phyloP scores from a whole-genome alignment of 352 stramenopile genomes.

The Pythium guiyangense region DNA sequence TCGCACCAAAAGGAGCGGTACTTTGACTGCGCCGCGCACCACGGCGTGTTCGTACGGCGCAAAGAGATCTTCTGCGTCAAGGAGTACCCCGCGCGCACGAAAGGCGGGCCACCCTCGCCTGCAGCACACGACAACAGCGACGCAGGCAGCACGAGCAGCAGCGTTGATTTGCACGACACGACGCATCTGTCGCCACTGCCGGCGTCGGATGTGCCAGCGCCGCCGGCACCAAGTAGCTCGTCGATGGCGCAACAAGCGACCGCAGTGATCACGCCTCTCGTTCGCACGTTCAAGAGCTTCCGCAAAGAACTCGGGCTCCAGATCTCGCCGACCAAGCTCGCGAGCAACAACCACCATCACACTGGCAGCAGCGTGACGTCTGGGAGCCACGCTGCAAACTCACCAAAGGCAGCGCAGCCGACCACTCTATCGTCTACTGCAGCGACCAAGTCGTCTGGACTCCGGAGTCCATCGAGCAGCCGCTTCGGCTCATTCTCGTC shows the following conservation, averaged over 20 bases:
- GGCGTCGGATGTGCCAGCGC: not conserved
- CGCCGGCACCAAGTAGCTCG: not conserved
- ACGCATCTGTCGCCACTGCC: slow-evolving; percentile 6
- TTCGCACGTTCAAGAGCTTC: slow-evolving; percentile 63
- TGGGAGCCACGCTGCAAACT: not conserved
- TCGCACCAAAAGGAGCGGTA: slow-evolving; percentile 41
- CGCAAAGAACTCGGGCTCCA: slow-evolving; percentile 38
- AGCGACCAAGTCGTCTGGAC: slow-evolving; percentile 7
- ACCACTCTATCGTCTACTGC: not conserved
- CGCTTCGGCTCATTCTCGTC: slow-evolving; percentile 13
- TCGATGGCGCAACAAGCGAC: slow-evolving; percentile 4
- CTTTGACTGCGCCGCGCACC: slow-evolving; percentile 44
- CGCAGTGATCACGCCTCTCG: slow-evolving; percentile 20
- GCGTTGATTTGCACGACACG: slow-evolving; percentile 17
- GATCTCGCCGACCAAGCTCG: slow-evolving; percentile 9
- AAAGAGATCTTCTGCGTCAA: slow-evolving; percentile 55
- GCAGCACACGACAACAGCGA: slow-evolving; percentile 34
- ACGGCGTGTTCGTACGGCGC: slow-evolving; percentile 58
- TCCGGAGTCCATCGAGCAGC: slow-evolving; percentile 5
- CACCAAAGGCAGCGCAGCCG: not conserved
- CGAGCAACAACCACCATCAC: slow-evolving; percentile 6
- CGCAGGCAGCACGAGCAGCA: slow-evolving; percentile 30
- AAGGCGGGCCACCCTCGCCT: slow-evolving; percentile 36
- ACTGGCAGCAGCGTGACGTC: not conserved
- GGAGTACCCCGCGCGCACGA: slow-evolving; percentile 26